phyloP scores from a whole-genome alignment of 1,139 yeast genomes.

The Taiozyma sp. region DNA sequence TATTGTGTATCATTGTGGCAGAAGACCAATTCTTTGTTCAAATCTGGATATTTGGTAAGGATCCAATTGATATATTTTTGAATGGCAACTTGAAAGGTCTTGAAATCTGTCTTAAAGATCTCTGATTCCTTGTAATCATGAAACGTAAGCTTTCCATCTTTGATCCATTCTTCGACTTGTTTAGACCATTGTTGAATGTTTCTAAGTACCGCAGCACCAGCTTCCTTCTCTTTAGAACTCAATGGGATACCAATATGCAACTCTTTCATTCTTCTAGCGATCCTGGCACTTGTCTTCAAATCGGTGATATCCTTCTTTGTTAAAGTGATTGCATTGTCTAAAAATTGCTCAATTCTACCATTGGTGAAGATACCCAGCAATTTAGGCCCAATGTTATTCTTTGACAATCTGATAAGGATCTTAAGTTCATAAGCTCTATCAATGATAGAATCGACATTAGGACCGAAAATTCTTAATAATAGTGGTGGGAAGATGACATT shows the following conservation, averaged over 20 bases:
- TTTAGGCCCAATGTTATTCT: slow-evolving; percentile 81
- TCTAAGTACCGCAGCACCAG: slow-evolving; percentile 68
- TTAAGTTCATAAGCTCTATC: slow-evolving; percentile 81
- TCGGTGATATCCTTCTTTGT: slow-evolving; percentile 69
- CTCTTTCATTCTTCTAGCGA: slow-evolving; percentile 96
- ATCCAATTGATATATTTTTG: slow-evolving; percentile 60
- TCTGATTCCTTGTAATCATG: slow-evolving; percentile 33
- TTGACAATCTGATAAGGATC: slow-evolving; percentile 67
- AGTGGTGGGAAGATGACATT: slow-evolving; percentile 34
- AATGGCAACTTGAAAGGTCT: slow-evolving; percentile 43
- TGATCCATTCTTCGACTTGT: slow-evolving; percentile 42
- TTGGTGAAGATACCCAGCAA: slow-evolving; percentile 84
- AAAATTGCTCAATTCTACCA: slow-evolving; percentile 89
- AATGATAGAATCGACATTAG: slow-evolving; percentile 79
- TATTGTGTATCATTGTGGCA: slow-evolving; percentile 97
- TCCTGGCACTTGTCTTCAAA: slow-evolving; percentile 72
- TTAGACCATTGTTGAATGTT: slow-evolving; percentile 69
- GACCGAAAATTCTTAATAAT: slow-evolving; percentile 84
- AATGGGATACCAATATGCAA: slow-evolving; percentile 79
- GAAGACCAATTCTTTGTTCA: slow-evolving; percentile 51
- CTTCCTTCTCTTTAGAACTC: slow-evolving; percentile 41
- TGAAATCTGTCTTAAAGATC: slow-evolving; percentile 47
- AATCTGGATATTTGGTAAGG: slow-evolving; percentile 40
- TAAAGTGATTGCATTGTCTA: slow-evolving; percentile 75
- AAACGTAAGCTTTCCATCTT: slow-evolving; percentile 23